Evolutionary conservation across 805 yeast species (phyloP), one percentile per base, ranked within the genome.

Genomic region (Dipodascus albidus): DNA sequence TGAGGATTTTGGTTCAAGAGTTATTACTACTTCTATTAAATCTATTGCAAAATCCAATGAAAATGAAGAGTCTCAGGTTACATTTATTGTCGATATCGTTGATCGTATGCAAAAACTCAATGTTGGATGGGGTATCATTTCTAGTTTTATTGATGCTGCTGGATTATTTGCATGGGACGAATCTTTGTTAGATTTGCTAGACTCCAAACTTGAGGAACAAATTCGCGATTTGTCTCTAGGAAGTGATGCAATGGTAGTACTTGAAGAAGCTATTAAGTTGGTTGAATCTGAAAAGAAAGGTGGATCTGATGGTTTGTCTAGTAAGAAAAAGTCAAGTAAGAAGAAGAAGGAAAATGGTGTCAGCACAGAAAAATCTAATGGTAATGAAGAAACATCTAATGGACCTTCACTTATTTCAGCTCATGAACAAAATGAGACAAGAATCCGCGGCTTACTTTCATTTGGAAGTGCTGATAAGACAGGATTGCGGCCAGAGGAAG

Each of bases 81-180:
- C 53, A 8, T 58, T 56, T n/a, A 65, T 70, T 3, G 55, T 66
- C 8, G 62, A 55, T 56, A 61, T 58, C 47, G 69, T 80, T n/a
- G 68, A 67, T 38, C 71, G 77, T 53, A 74, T 80, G 52, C 68
- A 75, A 53, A 62, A 64, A 31, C 62, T 74, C 54, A 72, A 77
- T 53, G 74, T 74, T 54, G 83, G 86, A 9, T 81, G 80, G 75
- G 77, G 75, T 51, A 67, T 85, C n/a, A 69, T 85, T 48, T 77
- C 82, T 54, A 73, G 82, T 21, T 74, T 85, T 50, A 76, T 86
- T 51, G 93, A 86, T 64, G 79, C 86, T 1, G 83, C 82, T 52
- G 93, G 93, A 0, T 68, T 86, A 49, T 78, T 85, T 64, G 78
- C 81, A 56, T 79, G 87, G 78, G 76, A 77, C 50, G 70, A 73